Evolutionary conservation across 2,329 filamentous ascomycete species (phyloP).

Genomic region (Chaetomium sp.): DNA sequence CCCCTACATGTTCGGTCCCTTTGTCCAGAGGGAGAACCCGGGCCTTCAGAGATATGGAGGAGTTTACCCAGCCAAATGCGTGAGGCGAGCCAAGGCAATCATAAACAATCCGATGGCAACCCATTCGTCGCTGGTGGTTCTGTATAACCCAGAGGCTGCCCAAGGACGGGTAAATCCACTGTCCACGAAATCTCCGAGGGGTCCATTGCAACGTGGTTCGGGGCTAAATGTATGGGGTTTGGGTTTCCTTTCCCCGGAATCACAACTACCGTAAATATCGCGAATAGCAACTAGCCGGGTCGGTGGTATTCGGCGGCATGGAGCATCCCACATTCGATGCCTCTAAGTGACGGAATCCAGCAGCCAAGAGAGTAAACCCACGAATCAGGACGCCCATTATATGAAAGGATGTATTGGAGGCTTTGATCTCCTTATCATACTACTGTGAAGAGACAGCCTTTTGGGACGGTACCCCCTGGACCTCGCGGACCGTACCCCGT

Average conservation of each 20-base stretch:
- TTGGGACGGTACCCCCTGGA: background rate
- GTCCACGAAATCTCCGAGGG: slow-evolving; percentile 8
- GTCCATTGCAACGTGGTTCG: slow-evolving; percentile 6
- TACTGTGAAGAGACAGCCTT: background rate
- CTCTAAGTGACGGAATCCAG: background rate
- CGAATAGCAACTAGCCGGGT: background rate
- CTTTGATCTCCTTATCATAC: background rate
- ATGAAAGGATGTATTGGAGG: background rate
- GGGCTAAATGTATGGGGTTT: slow-evolving; percentile 17
- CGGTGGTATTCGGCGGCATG: background rate
- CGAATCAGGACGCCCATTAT: background rate
- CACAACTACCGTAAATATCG: background rate
- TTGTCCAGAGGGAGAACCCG: slow-evolving; percentile 14
- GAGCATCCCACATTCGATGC: background rate
- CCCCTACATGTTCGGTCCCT: slow-evolving; percentile 8
- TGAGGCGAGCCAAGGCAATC: background rate
- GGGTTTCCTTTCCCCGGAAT: background rate
- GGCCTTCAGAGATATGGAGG: background rate
- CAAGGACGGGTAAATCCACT: slow-evolving; percentile 10
- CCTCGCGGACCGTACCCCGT: background rate
- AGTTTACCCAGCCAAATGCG: slow-evolving; percentile 26
- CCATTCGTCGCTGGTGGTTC: background rate
- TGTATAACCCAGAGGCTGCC: background rate
- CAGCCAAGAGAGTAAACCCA: background rate
- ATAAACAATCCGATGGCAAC: background rate